These are phyloP conservation scores for Ceratocystis ficicola DNA, from an alignment of 2,329 filamentous ascomycete genomes.

Conservation along the genomic window DNA sequence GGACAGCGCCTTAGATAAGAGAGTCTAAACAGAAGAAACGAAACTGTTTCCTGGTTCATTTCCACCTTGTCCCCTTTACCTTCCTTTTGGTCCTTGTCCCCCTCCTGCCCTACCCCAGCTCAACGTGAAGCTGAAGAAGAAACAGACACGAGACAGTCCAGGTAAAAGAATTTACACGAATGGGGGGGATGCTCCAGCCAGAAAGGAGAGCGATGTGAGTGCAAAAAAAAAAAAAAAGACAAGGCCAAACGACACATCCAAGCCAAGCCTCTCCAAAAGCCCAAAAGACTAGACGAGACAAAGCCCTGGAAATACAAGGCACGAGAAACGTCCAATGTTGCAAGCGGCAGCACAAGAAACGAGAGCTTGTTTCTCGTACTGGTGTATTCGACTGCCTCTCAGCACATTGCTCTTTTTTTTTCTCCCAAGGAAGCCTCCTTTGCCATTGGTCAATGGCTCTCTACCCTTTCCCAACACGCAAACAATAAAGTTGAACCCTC, in stretches of 20 bases:
- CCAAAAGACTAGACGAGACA: background rate
- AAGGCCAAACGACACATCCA: background rate
- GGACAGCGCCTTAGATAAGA: background rate
- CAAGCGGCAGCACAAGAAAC: background rate
- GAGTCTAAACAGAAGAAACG: background rate
- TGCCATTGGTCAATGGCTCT: background rate
- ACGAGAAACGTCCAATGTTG: conserved; percentile 5
- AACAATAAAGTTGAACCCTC: background rate
- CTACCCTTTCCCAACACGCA: background rate
- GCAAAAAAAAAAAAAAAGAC: background rate
- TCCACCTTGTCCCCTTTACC: conserved; percentile 2
- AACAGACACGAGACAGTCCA: conserved; percentile 7
- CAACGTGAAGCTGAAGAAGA: conserved; percentile 2
- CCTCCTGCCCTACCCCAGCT: background rate
- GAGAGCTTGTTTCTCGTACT: too few relatives aligned
- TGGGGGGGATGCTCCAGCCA: background rate
- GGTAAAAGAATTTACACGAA: background rate
- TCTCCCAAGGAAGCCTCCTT: too few relatives aligned
- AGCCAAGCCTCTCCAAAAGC: background rate
- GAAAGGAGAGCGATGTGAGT: background rate
- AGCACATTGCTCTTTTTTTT: too few relatives aligned
- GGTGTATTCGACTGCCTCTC: too few relatives aligned
- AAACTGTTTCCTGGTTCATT: conserved; percentile 5
- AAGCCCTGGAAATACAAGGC: background rate
- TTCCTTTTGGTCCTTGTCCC: background rate